phyloP scores from a whole-genome alignment of 2,329 filamentous ascomycete species.

The Cladosporium cucumerinum region DNA sequence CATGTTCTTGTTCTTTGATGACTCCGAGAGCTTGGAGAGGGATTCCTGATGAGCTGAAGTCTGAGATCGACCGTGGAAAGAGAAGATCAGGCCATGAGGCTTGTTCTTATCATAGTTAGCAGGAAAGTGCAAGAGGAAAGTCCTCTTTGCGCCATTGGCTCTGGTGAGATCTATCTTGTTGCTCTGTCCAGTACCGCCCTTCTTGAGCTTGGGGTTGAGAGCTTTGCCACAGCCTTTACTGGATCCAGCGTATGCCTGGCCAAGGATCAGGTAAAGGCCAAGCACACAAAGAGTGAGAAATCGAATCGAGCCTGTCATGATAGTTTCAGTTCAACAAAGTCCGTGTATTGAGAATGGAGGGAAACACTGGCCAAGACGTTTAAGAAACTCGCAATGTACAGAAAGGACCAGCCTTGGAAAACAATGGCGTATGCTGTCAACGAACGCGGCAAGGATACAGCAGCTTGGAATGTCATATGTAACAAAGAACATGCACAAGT shows the following conservation, averaged over 20 bases:
- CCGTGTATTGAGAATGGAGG: neutral
- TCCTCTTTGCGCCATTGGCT: constrained; percentile 26
- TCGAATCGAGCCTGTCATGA: constrained; percentile 13
- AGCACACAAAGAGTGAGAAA: constrained; percentile 3
- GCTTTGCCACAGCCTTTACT: constrained; percentile 25
- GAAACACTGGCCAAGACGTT: constrained; percentile 2
- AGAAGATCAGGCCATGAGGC: constrained; percentile 44
- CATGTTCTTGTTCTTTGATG: constrained; percentile 42
- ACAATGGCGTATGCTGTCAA: neutral
- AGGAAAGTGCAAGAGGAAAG: constrained; percentile 41
- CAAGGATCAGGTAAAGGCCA: constrained; percentile 8
- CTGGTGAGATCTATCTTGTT: constrained; percentile 25
- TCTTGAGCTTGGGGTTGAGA: constrained; percentile 20
- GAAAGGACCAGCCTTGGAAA: neutral
- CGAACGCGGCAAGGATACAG: neutral
- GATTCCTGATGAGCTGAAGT: constrained; percentile 38
- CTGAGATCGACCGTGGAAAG: constrained; percentile 45
- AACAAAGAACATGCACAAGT: constrained; percentile 10
- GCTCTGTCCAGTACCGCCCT: constrained; percentile 24
- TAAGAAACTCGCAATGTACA: neutral
- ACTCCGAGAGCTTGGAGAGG: constrained; percentile 46
- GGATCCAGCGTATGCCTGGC: constrained; percentile 7
- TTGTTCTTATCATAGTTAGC: constrained; percentile 38
- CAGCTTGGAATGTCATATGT: neutral
- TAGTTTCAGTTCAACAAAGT: constrained; percentile 4